Conservation (phyloP, 2,329 filamentous ascomycete species). For the Fusarium albidum region DNA sequence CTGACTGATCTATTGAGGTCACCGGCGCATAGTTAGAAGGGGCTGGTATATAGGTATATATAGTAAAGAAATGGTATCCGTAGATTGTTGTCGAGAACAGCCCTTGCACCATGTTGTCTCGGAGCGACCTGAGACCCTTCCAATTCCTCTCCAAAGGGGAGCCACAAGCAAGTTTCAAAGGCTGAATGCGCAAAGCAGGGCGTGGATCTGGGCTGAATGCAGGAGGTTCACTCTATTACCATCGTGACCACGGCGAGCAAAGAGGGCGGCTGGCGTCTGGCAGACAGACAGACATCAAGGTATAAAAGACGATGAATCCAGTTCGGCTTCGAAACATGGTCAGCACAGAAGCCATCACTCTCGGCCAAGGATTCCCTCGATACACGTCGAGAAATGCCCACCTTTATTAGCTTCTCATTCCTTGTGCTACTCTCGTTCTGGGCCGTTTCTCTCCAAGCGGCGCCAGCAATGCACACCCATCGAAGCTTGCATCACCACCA, state of each 20-base stretch:
- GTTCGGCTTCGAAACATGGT: not conserved
- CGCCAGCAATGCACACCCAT: slow-evolving; percentile 36
- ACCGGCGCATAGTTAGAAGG: slow-evolving; percentile 26
- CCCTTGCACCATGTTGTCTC: slow-evolving; percentile 27
- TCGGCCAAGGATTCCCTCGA: not conserved
- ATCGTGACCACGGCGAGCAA: slow-evolving; percentile 17
- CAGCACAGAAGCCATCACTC: slow-evolving; percentile 8
- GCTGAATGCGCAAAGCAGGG: too few species aligned
- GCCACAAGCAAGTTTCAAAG: slow-evolving; percentile 3
- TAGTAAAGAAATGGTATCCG: slow-evolving; percentile 12
- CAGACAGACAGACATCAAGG: too few species aligned
- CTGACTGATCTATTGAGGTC: slow-evolving; percentile 18
- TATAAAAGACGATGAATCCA: slow-evolving; percentile 17
- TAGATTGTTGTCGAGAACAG: slow-evolving; percentile 26
- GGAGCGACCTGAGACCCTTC: slow-evolving; percentile 22
- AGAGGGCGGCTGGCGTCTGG: slow-evolving; percentile 25
- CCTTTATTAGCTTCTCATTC: slow-evolving; percentile 26
- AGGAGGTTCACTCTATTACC: slow-evolving; percentile 18
- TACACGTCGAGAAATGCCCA: slow-evolving; percentile 26
- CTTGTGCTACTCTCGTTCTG: slow-evolving; percentile 34
- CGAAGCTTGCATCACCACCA: slow-evolving; percentile 37
- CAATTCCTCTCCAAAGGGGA: slow-evolving; percentile 14
- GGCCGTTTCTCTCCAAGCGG: slow-evolving; percentile 36
- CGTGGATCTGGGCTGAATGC: not conserved
- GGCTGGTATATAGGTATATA: too few species aligned